Evolutionary conservation across 1,139 yeast genomes (phyloP).

Genomic region (Wickerhamomyces sp.): DNA sequence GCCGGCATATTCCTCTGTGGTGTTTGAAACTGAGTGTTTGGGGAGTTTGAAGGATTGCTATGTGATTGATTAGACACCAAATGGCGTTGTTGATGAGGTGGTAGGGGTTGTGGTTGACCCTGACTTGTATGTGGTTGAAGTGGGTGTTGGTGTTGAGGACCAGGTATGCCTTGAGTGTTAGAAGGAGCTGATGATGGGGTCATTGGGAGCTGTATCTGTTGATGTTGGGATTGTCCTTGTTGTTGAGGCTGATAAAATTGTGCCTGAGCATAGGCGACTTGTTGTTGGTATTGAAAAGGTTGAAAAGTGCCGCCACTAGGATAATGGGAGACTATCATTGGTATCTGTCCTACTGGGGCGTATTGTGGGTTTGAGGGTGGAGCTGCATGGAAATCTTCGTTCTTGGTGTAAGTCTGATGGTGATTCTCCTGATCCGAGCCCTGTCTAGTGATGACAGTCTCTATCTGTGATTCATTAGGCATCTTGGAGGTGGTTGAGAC

Average conservation of each 20-base stretch:
- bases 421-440: background rate
- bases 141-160: conserved; percentile 11
- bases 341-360: conserved; percentile 8
- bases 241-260: conserved; percentile 4
- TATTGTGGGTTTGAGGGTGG: background rate
- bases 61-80: conserved; percentile 1
- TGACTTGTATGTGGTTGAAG: conserved; percentile 7
- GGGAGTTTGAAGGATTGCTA: conserved; percentile 1
- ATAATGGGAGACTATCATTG: conserved; percentile 19
- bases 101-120: conserved; percentile 11
- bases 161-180: conserved; percentile 13
- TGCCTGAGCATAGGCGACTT: background rate
- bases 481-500: background rate
- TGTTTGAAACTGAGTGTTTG: conserved; percentile 16
- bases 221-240: conserved; percentile 7
- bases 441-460: background rate
- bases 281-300: conserved; percentile 10
- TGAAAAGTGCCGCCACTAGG: conserved; percentile 9
- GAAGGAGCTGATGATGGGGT: conserved; percentile 13
- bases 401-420: background rate
- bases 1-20: conserved; percentile 17
- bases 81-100: conserved; percentile 12
- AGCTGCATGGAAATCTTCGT: background rate
- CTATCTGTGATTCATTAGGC: background rate
- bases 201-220: conserved; percentile 8